Evolutionary conservation across 352 stramenopile genomes (phyloP).

Genomic region (Blastocystis sp.): DNA sequence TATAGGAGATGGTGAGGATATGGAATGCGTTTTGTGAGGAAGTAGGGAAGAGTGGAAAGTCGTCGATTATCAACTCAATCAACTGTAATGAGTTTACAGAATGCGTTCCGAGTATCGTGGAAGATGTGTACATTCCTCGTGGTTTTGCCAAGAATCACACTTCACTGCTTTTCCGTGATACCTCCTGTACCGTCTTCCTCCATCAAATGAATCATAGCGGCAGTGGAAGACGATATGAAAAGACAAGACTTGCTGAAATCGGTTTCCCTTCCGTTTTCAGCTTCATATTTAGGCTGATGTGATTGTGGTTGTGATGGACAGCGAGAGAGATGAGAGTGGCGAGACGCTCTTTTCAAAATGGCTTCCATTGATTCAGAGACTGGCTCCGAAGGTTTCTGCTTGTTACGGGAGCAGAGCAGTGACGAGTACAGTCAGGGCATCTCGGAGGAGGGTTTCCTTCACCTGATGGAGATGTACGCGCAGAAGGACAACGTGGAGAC

Average conservation of each 20-base stretch:
- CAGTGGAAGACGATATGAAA: neutral
- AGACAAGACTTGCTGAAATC: slow-evolving; percentile 1
- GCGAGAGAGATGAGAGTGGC: neutral
- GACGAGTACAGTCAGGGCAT: slow-evolving; percentile 11
- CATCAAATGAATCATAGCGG: neutral
- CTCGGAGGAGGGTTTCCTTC: slow-evolving; percentile 39
- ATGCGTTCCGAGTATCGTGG: slow-evolving; percentile 15
- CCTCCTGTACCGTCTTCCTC: slow-evolving; percentile 1
- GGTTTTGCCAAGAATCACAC: slow-evolving; percentile 17
- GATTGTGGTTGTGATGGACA: slow-evolving; percentile 38
- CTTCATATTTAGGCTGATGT: slow-evolving; percentile 29
- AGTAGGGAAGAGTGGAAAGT: slow-evolving; percentile 44
- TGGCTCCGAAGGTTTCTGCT: slow-evolving; percentile 18
- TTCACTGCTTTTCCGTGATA: slow-evolving; percentile 32
- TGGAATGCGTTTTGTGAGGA: neutral
- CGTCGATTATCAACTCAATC: slow-evolving; percentile 56
- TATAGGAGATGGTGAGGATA: slow-evolving; percentile 34
- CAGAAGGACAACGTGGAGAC: slow-evolving; percentile 30
- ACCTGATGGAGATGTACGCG: slow-evolving; percentile 38
- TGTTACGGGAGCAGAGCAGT: neutral
- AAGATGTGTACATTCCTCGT: slow-evolving; percentile 34
- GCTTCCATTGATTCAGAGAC: slow-evolving; percentile 1
- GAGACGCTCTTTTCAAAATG: slow-evolving; percentile 19
- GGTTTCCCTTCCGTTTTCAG: neutral
- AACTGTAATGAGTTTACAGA: slow-evolving; percentile 23